phyloP scores from a whole-genome alignment of 179 eudicot species.

The Gypsophila paniculata region DNA sequence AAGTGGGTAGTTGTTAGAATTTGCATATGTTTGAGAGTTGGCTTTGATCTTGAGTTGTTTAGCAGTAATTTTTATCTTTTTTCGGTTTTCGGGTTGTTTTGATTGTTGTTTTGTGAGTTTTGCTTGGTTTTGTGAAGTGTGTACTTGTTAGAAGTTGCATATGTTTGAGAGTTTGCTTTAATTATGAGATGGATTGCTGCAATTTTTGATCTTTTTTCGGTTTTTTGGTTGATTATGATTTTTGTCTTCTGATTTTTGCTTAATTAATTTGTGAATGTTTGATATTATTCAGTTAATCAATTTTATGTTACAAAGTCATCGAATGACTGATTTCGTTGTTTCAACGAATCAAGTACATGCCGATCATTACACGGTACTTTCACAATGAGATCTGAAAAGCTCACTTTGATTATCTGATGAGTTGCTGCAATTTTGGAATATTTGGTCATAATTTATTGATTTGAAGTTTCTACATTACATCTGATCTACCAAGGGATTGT shows the following conservation, averaged over 20 bases:
- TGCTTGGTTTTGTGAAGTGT: background rate
- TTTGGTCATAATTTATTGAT: background rate
- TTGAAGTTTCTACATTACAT: background rate
- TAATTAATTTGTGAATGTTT: background rate
- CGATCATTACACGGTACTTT: no score
- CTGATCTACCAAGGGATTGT: background rate
- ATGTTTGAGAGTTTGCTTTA: no score
- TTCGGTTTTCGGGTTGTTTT: background rate
- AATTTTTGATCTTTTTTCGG: no score
- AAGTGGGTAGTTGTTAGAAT: background rate
- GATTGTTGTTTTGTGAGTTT: background rate
- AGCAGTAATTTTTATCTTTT: no score
- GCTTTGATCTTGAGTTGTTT: background rate
- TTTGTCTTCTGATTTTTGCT: background rate
- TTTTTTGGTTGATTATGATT: no score
- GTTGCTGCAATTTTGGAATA: background rate
- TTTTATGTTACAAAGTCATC: no score
- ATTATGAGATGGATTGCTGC: no score
- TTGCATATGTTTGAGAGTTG: background rate
- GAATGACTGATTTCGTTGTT: no score
- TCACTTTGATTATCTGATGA: constrained; percentile 10
- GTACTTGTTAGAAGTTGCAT: background rate
- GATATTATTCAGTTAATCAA: background rate
- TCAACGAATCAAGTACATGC: no score
- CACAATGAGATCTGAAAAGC: no score